Conservation (phyloP, 2,329 filamentous ascomycete species). For the Fusarium mangiferae region DNA sequence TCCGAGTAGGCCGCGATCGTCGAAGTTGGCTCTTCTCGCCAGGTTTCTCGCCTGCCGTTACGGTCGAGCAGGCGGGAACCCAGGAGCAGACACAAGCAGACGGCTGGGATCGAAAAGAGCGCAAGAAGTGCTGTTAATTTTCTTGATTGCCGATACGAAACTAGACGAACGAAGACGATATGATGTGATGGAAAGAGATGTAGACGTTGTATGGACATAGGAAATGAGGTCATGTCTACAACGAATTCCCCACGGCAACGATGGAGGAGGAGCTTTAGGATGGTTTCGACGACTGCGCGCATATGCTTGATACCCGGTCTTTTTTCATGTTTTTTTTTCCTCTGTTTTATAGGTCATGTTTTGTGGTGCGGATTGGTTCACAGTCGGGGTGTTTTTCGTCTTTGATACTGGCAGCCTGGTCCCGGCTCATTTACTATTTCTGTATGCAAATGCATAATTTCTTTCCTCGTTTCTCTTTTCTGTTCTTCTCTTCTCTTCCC, state of each 20-base stretch:
- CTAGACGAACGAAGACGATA: neutral
- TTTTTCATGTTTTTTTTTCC: conserved; percentile 20
- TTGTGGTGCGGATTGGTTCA: conserved; percentile 28
- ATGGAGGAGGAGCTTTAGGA: conserved; percentile 24
- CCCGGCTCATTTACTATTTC: conserved; percentile 9
- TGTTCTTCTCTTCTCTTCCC: neutral
- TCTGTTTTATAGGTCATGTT: conserved; percentile 27
- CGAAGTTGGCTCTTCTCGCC: conserved; percentile 69
- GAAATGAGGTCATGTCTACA: conserved; percentile 9
- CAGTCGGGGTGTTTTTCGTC: conserved; percentile 22
- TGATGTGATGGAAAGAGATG: conserved; percentile 15
- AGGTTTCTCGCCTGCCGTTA: conserved; percentile 62
- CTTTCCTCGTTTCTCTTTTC: neutral
- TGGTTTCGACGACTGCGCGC: conserved; percentile 32
- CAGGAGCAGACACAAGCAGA: conserved; percentile 44
- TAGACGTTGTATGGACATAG: conserved; percentile 19
- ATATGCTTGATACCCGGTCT: conserved; percentile 44
- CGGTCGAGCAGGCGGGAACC: conserved; percentile 56
- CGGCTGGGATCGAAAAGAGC: conserved; percentile 33
- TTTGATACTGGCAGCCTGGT: conserved; percentile 12
- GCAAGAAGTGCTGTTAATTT: conserved; percentile 47
- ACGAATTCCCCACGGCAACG: conserved; percentile 16
- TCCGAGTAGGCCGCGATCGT: conserved; percentile 67
- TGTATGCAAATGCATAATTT: conserved; percentile 10
- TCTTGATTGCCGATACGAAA: neutral